These are phyloP conservation scores for Ophiostoma perfectum DNA, from an alignment of 2,329 filamentous ascomycete species.

Conservation along the genomic window DNA sequence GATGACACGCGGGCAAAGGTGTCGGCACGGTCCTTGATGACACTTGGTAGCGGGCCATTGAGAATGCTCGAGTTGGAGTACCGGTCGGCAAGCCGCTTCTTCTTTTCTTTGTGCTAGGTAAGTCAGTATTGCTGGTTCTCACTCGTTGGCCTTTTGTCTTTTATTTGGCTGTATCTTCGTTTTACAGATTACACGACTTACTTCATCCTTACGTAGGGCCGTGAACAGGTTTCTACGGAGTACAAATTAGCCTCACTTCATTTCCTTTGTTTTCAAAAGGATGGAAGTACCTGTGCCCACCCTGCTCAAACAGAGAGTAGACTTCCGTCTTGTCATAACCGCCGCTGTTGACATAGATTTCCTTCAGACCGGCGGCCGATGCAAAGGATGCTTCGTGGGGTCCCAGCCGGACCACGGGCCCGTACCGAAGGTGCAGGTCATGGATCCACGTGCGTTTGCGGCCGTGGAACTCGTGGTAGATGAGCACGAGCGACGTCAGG, in stretches of 20 bases:
- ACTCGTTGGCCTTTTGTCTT: neutral
- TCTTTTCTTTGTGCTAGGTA: neutral
- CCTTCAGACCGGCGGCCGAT: conserved; percentile 10
- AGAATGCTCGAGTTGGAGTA: conserved; percentile 21
- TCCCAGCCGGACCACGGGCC: conserved; percentile 19
- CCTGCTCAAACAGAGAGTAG: conserved; percentile 18
- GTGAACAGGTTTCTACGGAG: conserved; percentile 3
- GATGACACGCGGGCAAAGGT: conserved; percentile 16
- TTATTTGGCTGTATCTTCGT: neutral
- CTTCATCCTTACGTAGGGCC: conserved; percentile 29
- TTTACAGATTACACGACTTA: conserved; percentile 7
- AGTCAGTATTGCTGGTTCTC: neutral
- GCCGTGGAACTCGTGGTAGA: conserved; percentile 19
- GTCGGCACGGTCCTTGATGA: conserved; percentile 21
- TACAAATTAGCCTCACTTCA: neutral
- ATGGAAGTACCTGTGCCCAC: conserved; percentile 27
- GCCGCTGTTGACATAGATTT: conserved; percentile 18
- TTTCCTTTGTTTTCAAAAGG: neutral
- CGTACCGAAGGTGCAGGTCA: conserved; percentile 18
- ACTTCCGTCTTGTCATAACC: conserved; percentile 20
- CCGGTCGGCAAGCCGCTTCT: conserved; percentile 16
- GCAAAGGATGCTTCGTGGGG: conserved; percentile 20
- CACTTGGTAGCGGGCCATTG: neutral
- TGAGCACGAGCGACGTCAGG: conserved; percentile 1
- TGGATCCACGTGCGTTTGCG: conserved; percentile 21